Base-by-base conservation (phyloP, 352 stramenopile genomes). In the Pythium aphanidermatum region DNA sequence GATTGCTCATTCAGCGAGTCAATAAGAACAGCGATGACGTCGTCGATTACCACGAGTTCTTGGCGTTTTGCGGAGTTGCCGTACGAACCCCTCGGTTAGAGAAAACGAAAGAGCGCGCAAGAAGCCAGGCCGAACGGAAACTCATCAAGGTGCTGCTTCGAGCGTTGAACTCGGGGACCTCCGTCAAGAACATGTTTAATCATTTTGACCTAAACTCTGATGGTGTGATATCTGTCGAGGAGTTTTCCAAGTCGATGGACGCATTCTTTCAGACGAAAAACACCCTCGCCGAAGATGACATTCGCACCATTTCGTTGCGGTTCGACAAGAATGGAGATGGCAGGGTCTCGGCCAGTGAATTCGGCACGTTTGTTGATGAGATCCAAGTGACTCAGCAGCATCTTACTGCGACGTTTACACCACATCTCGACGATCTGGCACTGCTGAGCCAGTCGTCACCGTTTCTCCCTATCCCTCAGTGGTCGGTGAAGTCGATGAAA, bases 41-140 rank as follows among this genome's bases (percentile, higher is more conserved):
- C 10, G 75, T 92, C 8, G 69, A 86, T 48, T 86, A 85, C 41
- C 47, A 58, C 1, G 81, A 91, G 49, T 86, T 92, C 17, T 64
- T 91, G 13, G 28, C 46, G 3, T 67, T 84, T 9, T 75, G 65
- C 21, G 75, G 75, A 3, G 51, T 84, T 24, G 53, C 59, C 0
- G 28, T 32, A 9, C 50, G 66, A 1, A 61, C 62, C 1, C 40
- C 61, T 14, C 23, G 45, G 13, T 26, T 42, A 5, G 46, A 55
- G 10, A 58, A 49, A 10, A 37, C 48, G 2, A 45, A 49, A 2
- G 55, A 64, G 12, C 58, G 56, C 1, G 28, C 33, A 19, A 45
- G 59, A 5, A 40, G 45, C 2, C 33, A 54, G 44, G 49, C 61
- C 5, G 68, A 87, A 41, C 60, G 64, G 51, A 85, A 85, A 35